phyloP scores from a whole-genome alignment of 208 protist genomes.

The Crithidia sp. region DNA sequence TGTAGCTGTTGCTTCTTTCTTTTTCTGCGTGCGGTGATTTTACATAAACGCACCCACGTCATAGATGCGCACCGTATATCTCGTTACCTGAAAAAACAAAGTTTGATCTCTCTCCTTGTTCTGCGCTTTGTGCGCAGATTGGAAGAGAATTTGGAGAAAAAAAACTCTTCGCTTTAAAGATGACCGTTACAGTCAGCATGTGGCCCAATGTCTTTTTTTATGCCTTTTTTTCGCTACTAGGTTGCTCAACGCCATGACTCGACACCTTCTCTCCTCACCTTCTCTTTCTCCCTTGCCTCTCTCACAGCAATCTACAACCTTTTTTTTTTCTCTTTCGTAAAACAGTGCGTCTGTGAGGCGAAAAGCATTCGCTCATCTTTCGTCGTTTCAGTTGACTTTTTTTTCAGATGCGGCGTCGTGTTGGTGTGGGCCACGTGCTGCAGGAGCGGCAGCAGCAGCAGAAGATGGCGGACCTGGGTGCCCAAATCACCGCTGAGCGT shows the following conservation, averaged over 20 bases:
- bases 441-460: constrained; percentile 70
- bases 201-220: no score
- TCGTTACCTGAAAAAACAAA: no score
- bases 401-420: constrained; percentile 70
- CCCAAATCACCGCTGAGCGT: constrained; percentile 84
- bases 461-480: constrained; percentile 86
- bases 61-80: not conserved
- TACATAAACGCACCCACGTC: not conserved
- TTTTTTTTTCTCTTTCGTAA: no score
- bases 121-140: not conserved
- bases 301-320: no score
- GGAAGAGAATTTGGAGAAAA: no score
- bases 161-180: no score
- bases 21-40: not conserved
- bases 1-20: constrained; percentile 3
- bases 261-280: no score
- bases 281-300: no score
- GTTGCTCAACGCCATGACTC: no score
- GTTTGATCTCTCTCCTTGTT: not conserved
- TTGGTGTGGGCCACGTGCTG: constrained; percentile 86
- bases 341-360: no score
- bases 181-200: not conserved
- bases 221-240: not conserved
- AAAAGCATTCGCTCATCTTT: no score
- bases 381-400: not conserved